Evolutionary conservation across 495 filamentous ascomycete species (phyloP), one percentile per base, ranked within the genome.

Genomic region (Neurospora sp.): DNA sequence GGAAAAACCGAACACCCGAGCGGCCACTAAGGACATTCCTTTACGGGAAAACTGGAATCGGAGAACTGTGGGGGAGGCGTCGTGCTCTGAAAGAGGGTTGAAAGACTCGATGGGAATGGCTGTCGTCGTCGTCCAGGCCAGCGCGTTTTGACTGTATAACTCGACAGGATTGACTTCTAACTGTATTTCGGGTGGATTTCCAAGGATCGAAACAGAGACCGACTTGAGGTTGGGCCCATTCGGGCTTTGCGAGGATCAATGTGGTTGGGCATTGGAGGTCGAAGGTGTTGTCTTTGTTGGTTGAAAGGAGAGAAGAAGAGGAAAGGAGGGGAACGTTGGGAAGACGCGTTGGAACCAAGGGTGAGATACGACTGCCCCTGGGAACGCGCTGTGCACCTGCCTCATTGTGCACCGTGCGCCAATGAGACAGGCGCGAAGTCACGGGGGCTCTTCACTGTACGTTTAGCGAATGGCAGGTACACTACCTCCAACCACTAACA

Each of bases 51-150:
- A 89, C 81, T 78, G 80, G 83, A 79, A 79, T 87, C 89, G 89
- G 89, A 86, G 83, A 83, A 89, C 90, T 91, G 84, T 91, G 75
- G 83, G 82, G 89, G 86, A 85, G 89, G 90, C 87, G 89, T 74
- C 77, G 81, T 89, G 90, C 88, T 66, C 83, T 82, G 74, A 74
- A 76, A 75, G 76, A 78, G 22, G 69, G 79, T 75, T 71, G 83
- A 84, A 81, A 85, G 83, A 84, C 68, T 59, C 40, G 70, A 40
- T 59, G 44, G 73, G 41, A 69, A 42, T 72, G 40, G 42, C 53
- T 11, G 48, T 71, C 74, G 73, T 71, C 74, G 73, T 40, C 40
- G 39, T 27, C 27, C 44, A 1, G 72, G 31, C 68, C 35, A 31
- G 72, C 40, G 71, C 68, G 22, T 72, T 72, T 66, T 70, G 73